These are phyloP conservation scores for Coemansia aciculifera DNA, from an alignment of 192 early-diverging fungal species.

Conservation along the genomic window DNA sequence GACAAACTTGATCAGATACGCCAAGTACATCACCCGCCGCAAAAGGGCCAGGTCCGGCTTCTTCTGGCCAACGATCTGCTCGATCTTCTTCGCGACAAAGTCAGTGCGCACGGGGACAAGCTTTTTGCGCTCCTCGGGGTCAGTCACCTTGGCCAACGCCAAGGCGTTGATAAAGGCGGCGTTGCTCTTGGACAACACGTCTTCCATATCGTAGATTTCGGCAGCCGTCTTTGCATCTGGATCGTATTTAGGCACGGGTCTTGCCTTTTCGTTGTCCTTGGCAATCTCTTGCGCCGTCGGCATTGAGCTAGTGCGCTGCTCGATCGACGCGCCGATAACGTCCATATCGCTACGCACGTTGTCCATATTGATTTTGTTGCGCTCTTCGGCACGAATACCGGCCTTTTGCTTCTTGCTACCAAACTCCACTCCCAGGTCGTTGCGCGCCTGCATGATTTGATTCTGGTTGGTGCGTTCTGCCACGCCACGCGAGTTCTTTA, in stretches of 20 bases:
- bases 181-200: slow-evolving; percentile 66
- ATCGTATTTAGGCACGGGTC: slow-evolving; percentile 81
- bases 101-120: slow-evolving; percentile 23
- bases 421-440: slow-evolving; percentile 85
- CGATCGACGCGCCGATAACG: slow-evolving; percentile 70
- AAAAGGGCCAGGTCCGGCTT: slow-evolving; percentile 42
- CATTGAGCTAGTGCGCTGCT: slow-evolving; percentile 61
- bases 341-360: slow-evolving; percentile 63
- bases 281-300: slow-evolving; percentile 61
- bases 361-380: slow-evolving; percentile 82
- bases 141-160: slow-evolving; percentile 54
- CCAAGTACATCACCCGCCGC: slow-evolving; percentile 71
- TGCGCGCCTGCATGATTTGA: slow-evolving; percentile 67
- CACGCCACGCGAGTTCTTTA: slow-evolving; percentile 58
- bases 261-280: slow-evolving; percentile 54
- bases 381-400: slow-evolving; percentile 76
- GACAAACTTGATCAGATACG: slow-evolving; percentile 74
- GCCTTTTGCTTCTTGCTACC: slow-evolving; percentile 89
- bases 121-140: slow-evolving; percentile 29
- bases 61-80: slow-evolving; percentile 19
- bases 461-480: slow-evolving; percentile 33
- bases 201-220: slow-evolving; percentile 80
- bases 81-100: slow-evolving; percentile 46
- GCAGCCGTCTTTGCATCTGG: slow-evolving; percentile 62
- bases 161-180: slow-evolving; percentile 66